Evolutionary conservation across 805 yeast genomes (phyloP).

Genomic region (Suhomyces kilbournensis): DNA sequence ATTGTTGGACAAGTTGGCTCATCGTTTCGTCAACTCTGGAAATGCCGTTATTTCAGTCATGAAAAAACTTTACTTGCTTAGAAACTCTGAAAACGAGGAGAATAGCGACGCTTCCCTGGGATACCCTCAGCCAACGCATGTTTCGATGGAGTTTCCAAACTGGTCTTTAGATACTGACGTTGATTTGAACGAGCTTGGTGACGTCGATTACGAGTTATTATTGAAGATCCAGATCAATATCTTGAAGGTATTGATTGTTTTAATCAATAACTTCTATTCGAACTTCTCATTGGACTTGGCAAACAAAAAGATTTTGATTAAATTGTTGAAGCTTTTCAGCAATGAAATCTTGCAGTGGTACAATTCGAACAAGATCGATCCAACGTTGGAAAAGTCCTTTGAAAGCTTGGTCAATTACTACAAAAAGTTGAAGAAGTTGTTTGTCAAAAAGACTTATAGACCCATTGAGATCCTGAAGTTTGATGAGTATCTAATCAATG

Average conservation of each 20-base stretch:
- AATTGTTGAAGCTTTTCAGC: conserved; percentile 64
- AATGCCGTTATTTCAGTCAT: conserved; percentile 44
- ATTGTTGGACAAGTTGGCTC: conserved; percentile 38
- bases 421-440: conserved; percentile 63
- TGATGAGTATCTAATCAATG: conserved; percentile 36
- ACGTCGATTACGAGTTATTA: conserved; percentile 62
- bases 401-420: conserved; percentile 47
- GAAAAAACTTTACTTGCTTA: conserved; percentile 27
- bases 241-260: conserved; percentile 66
- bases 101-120: conserved; percentile 5
- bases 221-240: conserved; percentile 81
- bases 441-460: conserved; percentile 66
- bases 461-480: conserved; percentile 47
- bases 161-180: conserved; percentile 49
- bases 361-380: conserved; percentile 39
- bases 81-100: conserved; percentile 8
- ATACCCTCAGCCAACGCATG: conserved; percentile 7
- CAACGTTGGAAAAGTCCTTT: conserved; percentile 32
- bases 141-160: conserved; percentile 45
- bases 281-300: conserved; percentile 70
- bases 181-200: conserved; percentile 40
- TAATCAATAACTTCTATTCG: conserved; percentile 68
- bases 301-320: conserved; percentile 59
- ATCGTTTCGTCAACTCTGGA: conserved; percentile 41
- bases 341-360: conserved; percentile 56